Evolutionary conservation across 441 rosid species (phyloP).

Genomic region (Pelargonium citronellum): DNA sequence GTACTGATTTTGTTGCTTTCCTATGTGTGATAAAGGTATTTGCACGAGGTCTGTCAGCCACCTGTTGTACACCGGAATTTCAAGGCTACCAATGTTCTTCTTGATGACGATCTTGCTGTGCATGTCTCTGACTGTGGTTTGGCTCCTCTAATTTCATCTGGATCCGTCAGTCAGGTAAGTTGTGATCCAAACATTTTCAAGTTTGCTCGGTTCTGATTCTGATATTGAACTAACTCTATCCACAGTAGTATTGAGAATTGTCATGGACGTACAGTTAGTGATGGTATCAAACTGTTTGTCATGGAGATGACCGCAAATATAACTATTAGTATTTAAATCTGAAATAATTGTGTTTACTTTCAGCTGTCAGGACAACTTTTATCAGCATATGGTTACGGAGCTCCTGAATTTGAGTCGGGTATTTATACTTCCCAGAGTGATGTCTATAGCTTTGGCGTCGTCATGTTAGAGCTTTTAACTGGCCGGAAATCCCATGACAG

Average conservation of each 20-base stretch:
- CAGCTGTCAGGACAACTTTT: conserved; percentile 89
- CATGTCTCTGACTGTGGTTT: conserved; percentile 87
- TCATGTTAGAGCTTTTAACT: conserved; percentile 92
- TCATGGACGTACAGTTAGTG: too few species aligned
- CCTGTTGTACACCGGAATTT: conserved; percentile 81
- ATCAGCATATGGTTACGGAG: conserved; percentile 79
- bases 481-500: conserved; percentile 81
- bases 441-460: conserved; percentile 92
- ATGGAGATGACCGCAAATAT: background rate
- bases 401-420: conserved; percentile 93
- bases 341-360: conserved; percentile 19
- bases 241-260: too few species aligned
- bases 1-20: conserved; percentile 24
- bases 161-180: conserved; percentile 85
- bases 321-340: conserved; percentile 8
- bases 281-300: background rate
- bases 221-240: background rate
- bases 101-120: conserved; percentile 70
- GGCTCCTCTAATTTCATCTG: conserved; percentile 71
- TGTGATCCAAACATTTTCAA: conserved; percentile 6
- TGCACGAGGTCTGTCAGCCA: conserved; percentile 93
- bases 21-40: conserved; percentile 50
- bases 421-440: conserved; percentile 77
- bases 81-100: conserved; percentile 74
- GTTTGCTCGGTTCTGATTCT: background rate